A percentile compares a stretch with the other conserved stretches of the same genome.
Evolutionary conservation across 768 basidiomycete genomes (phyloP).

Genomic region (Boletus speciosus): DNA sequence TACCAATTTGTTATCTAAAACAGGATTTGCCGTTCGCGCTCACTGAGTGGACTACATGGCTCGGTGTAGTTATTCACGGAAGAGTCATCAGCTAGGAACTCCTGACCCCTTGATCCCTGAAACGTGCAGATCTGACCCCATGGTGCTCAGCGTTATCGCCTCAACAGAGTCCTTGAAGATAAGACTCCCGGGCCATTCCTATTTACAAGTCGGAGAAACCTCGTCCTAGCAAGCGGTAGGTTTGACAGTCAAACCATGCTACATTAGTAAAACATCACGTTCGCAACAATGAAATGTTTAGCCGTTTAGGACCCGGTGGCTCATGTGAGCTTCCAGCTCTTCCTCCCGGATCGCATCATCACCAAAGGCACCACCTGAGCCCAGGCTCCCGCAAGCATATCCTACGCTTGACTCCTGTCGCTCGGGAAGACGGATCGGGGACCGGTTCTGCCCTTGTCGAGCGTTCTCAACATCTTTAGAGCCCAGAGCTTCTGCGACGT

Average conservation of each 20-base stretch:
- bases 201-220: background rate
- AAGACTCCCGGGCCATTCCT: no score
- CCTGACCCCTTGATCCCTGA: background rate
- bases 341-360: no score
- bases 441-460: background rate
- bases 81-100: no score
- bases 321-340: background rate
- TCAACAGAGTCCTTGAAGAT: no score
- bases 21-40: background rate
- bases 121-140: background rate
- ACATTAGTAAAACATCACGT: background rate
- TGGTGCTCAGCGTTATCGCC: background rate
- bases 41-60: background rate
- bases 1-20: background rate
- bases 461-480: background rate
- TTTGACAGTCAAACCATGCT: background rate
- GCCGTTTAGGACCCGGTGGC: no score
- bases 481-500: no score
- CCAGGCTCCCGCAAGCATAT: background rate
- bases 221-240: no score
- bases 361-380: no score
- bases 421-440: background rate
- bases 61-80: background rate
- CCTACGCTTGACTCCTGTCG: background rate
- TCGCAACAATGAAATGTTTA: background rate